Conservation (phyloP, 441 rosid species). For the Erodium trifolium region DNA sequence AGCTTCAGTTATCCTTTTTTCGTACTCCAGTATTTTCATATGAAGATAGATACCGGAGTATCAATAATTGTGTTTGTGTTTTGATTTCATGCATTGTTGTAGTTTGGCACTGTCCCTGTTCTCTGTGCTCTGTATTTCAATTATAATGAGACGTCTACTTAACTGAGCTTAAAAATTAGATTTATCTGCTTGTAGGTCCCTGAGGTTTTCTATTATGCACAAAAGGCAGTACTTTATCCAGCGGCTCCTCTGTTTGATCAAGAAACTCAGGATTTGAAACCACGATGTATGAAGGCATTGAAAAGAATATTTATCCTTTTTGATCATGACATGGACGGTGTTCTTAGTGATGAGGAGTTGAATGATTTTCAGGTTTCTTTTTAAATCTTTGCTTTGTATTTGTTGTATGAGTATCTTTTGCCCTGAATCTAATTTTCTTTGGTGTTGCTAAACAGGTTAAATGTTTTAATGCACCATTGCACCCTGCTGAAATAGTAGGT, state of each 20-base stretch:
- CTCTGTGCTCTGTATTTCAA: background rate
- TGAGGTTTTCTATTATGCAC: conserved; percentile 69
- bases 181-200: conserved; percentile 38
- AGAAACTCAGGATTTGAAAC: conserved; percentile 53
- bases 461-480: conserved; percentile 60
- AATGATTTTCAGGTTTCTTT: conserved; percentile 59
- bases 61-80: background rate
- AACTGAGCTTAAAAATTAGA: conserved; percentile 7
- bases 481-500: conserved; percentile 57
- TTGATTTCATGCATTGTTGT: background rate
- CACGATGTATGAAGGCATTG: conserved; percentile 56
- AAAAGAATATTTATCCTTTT: conserved; percentile 59
- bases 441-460: conserved; percentile 38
- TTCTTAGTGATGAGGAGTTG: conserved; percentile 59
- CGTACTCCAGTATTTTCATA: background rate
- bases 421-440: conserved; percentile 7
- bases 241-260: conserved; percentile 66
- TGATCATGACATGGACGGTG: conserved; percentile 62
- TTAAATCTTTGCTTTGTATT: conserved; percentile 9
- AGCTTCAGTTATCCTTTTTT: background rate
- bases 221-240: conserved; percentile 70
- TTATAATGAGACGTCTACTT: conserved; percentile 1
- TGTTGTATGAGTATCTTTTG: conserved; percentile 7
- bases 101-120: background rate
- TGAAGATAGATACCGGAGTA: background rate